phyloP scores from a whole-genome alignment of 371 early-diverging fungal genomes.

The Dichotomocladium elegans region DNA sequence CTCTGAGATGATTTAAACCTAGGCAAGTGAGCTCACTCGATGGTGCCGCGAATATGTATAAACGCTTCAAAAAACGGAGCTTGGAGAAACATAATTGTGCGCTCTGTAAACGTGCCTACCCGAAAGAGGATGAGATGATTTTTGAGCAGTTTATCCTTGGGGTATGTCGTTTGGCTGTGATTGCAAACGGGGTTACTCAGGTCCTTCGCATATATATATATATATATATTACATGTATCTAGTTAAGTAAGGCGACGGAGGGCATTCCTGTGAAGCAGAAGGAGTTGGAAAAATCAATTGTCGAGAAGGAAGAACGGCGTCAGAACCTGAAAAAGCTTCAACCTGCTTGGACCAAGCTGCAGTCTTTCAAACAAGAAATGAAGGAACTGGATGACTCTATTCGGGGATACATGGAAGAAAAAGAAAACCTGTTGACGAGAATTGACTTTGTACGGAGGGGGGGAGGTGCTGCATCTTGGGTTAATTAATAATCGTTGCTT shows the following conservation, averaged over 20 bases:
- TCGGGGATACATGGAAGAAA: conserved; percentile 30
- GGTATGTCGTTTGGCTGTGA: conserved; percentile 37
- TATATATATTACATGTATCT: neutral
- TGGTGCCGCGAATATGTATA: conserved; percentile 58
- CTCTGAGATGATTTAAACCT: neutral
- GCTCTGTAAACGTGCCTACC: conserved; percentile 66
- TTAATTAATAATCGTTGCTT: neutral
- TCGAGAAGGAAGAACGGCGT: conserved; percentile 3
- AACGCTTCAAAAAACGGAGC: conserved; percentile 48
- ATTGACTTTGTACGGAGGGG: conserved; percentile 4
- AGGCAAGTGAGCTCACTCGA: conserved; percentile 19
- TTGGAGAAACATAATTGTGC: conserved; percentile 59
- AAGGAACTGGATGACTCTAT: conserved; percentile 33
- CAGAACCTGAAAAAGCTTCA: conserved; percentile 40
- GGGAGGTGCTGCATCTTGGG: neutral
- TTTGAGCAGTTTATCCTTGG: conserved; percentile 45
- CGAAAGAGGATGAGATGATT: conserved; percentile 46
- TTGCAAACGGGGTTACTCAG: neutral
- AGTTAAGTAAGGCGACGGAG: conserved; percentile 31
- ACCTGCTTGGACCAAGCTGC: conserved; percentile 39
- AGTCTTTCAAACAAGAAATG: conserved; percentile 18
- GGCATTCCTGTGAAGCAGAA: conserved; percentile 46
- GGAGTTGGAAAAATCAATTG: conserved; percentile 17
- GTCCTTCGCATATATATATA: neutral
- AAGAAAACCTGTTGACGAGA: conserved; percentile 14